phyloP scores from a whole-genome alignment of 208 protist species.

The Wallacemonas sp. region DNA sequence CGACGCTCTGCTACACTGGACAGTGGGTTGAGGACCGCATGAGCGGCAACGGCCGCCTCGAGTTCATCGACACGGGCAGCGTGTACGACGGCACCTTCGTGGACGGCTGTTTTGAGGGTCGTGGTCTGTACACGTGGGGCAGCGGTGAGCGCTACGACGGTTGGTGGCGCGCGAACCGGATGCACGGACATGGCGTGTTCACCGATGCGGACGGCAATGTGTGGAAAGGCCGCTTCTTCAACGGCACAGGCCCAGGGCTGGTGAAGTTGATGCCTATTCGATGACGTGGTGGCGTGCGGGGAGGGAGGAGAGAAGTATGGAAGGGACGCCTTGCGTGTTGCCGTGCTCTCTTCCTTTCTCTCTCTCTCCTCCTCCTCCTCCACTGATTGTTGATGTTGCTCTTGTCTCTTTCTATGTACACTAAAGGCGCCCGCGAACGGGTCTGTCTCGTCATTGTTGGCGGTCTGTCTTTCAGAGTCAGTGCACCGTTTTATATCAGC shows the following conservation, averaged over 20 bases:
- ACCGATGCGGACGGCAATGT: conserved; percentile 69
- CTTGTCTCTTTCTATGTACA: too few relatives aligned
- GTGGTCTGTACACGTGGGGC: conserved; percentile 71
- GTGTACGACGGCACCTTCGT: conserved; percentile 64
- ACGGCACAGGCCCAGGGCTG: conserved; percentile 75
- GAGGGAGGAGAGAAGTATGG: background rate
- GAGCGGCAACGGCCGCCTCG: conserved; percentile 67
- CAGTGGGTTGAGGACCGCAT: conserved; percentile 86
- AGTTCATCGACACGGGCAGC: conserved; percentile 52
- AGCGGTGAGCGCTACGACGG: conserved; percentile 72
- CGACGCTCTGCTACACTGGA: conserved; percentile 72
- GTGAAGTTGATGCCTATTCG: conserved; percentile 24
- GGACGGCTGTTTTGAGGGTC: conserved; percentile 70
- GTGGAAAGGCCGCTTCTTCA: conserved; percentile 83
- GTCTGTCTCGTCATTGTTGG: background rate
- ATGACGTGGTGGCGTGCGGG: background rate
- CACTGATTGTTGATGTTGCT: too few relatives aligned
- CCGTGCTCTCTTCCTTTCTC: too few relatives aligned
- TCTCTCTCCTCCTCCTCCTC: too few relatives aligned
- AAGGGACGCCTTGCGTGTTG: too few relatives aligned
- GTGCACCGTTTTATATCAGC: too few relatives aligned
- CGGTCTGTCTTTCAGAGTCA: too few relatives aligned
- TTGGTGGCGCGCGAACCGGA: conserved; percentile 74
- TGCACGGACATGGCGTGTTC: conserved; percentile 88
- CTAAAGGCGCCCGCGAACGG: background rate